Percentiles rank a stretch among this genome's conserved stretches.
phyloP scores from a whole-genome alignment of 371 early-diverging fungal species.

The Mortierella sp. region DNA sequence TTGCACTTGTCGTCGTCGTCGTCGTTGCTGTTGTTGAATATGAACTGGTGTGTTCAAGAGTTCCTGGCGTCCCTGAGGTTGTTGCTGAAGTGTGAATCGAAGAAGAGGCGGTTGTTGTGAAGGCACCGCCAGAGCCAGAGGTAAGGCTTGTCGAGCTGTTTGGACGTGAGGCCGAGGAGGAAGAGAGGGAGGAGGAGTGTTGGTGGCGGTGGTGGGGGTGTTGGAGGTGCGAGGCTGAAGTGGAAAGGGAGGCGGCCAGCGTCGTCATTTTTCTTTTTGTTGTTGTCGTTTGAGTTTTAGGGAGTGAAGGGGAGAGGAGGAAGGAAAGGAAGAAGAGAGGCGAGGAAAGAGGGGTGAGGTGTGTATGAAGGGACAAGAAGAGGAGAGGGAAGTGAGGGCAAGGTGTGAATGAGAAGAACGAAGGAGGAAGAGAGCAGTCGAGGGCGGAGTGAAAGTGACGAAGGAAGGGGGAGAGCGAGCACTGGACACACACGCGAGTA shows the following conservation, averaged over 20 bases:
- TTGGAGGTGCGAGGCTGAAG: not conserved
- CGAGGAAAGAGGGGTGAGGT: not conserved
- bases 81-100: not conserved
- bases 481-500: not conserved
- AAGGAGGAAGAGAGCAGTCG: not conserved
- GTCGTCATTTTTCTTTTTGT: not conserved
- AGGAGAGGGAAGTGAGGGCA: slow-evolving; percentile 17
- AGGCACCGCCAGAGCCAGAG: not conserved
- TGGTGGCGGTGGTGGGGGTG: not conserved
- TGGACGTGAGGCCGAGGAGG: not conserved
- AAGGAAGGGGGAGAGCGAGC: not conserved
- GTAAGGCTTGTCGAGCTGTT: not conserved
- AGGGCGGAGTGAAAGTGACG: not conserved
- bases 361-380: not conserved
- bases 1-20: not conserved
- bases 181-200: not conserved
- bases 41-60: not conserved
- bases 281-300: not conserved
- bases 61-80: not conserved
- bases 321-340: not conserved
- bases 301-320: not conserved
- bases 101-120: not conserved
- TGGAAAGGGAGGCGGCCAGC: not conserved
- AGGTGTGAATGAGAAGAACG: not conserved
- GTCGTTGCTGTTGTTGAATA: not conserved